Conservation (phyloP, 148 eudicot genomes). For the Dianthus caryophyllus region DNA sequence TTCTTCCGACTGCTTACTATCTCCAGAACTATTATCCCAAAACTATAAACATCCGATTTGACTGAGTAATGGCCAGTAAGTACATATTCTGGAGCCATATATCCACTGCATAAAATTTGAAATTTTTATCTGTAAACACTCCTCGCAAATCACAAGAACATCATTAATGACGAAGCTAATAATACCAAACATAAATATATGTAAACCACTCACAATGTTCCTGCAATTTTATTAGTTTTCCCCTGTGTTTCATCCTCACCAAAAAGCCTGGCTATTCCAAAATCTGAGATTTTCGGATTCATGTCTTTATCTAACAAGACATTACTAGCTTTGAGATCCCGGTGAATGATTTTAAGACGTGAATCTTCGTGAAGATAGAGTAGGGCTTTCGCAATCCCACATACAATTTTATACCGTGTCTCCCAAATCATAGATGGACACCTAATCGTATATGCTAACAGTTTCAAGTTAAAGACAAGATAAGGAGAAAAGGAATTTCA, state of each 20-base stretch:
- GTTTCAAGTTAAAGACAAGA: not conserved
- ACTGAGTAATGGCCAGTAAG: conserved; percentile 31
- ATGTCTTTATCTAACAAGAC: conserved; percentile 27
- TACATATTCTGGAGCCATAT: conserved; percentile 38
- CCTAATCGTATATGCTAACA: conserved; percentile 14
- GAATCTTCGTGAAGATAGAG: conserved; percentile 34
- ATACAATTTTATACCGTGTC: conserved; percentile 29
- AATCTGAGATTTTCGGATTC: conserved; percentile 38
- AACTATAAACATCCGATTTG: conserved; percentile 39
- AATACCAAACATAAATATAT: no score
- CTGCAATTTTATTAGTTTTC: conserved; percentile 27
- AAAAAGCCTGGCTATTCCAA: conserved; percentile 35
- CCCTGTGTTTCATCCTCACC: conserved; percentile 28
- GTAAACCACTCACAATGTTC: conserved; percentile 24
- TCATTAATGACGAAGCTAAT: not conserved
- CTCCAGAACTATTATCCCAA: conserved; percentile 34
- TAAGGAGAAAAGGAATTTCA: no score
- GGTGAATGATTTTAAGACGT: conserved; percentile 31
- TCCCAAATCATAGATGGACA: conserved; percentile 23
- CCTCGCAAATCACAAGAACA: not conserved
- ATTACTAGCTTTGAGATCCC: conserved; percentile 28
- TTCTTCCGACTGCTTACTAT: conserved; percentile 31
- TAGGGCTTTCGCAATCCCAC: conserved; percentile 27
- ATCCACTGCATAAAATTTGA: conserved; percentile 25
- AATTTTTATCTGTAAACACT: not conserved